Conservation (phyloP, 495 filamentous ascomycete species). For the Viridothelium virens region DNA sequence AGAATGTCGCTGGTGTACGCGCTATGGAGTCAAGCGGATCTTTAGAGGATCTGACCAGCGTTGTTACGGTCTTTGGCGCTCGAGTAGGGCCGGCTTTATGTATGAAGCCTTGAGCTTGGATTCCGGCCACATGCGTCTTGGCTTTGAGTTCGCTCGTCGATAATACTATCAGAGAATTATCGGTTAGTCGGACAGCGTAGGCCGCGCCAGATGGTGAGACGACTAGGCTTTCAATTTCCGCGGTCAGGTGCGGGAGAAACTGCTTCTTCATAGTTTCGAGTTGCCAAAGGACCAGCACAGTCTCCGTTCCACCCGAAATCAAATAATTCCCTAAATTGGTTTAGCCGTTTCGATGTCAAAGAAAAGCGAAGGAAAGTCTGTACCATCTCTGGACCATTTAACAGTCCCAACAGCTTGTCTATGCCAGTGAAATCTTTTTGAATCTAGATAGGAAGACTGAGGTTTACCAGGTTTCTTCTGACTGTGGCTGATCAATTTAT, state of each 20-base stretch:
- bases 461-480: conserved; percentile 28
- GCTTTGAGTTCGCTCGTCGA: conserved; percentile 82
- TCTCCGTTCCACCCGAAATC: conserved; percentile 85
- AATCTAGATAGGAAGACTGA: conserved; percentile 13
- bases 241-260: conserved; percentile 78
- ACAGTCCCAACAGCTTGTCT: conserved; percentile 68
- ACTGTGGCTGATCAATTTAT: conserved; percentile 42
- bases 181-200: conserved; percentile 75
- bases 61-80: neutral
- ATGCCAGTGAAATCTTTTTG: conserved; percentile 77
- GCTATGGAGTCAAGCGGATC: conserved; percentile 12
- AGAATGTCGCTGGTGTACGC: conserved; percentile 41
- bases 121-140: conserved; percentile 68
- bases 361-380: conserved; percentile 25
- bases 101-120: conserved; percentile 50
- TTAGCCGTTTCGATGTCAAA: conserved; percentile 2
- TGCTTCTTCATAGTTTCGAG: conserved; percentile 73
- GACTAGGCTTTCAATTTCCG: conserved; percentile 71
- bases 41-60: neutral
- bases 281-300: conserved; percentile 92
- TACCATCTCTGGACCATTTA: conserved; percentile 89
- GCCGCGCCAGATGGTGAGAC: conserved; percentile 70
- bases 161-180: conserved; percentile 82
- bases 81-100: neutral
- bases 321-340: conserved; percentile 72